Evolutionary conservation across 2,329 filamentous ascomycete species (phyloP), one percentile per base, ranked within the genome.

Genomic region (Didymosphaeria variabile): DNA sequence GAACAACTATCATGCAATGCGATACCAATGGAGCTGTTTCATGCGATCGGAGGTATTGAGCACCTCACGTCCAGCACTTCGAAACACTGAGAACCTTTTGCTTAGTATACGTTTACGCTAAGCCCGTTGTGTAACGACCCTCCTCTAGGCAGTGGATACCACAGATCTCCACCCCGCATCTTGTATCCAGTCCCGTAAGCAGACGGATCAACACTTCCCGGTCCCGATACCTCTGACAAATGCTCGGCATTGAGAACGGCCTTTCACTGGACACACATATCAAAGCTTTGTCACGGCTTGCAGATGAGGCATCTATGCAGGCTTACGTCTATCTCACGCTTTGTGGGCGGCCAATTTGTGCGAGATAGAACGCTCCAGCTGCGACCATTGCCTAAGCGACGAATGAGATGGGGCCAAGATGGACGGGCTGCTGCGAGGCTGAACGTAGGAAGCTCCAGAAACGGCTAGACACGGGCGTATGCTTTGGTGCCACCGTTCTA

Each of bases 261-360:
- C 2, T 7, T 10, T 13, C 23, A 9, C 45, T 19, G 23, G 2
- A 29, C 13, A 47, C 5, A 32, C 15, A 31, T n/a, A 47, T 5
- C 8, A 29, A n/a, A n/a, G n/a, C 45, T 47, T 47, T 47, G 45
- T 47, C 45, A 47, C 3, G 45, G 45, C 45, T 47, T 47, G 45
- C 23, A 47, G 15, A 47, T 47, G 21, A 17, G 15, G 10, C 23
- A 29, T 13, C 9, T 47, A 8, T 26, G 45, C 17, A 17, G 21
- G 26, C 40, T 13, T 29, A 21, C 45, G 7, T 8, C 6, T 47
- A 15, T 31, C 2, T n/a, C 45, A 44, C 19, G 17, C 19, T 9
- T 19, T 44, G 19, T 5, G 17, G 19, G n/a, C 19, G 40, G 19
- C 17, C 12, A 21, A 4, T 19, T n/a, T 17, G 40, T 44, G 40